phyloP scores from a whole-genome alignment of 1,284 basidiomycete species.

The Wolfiporia cocos region DNA sequence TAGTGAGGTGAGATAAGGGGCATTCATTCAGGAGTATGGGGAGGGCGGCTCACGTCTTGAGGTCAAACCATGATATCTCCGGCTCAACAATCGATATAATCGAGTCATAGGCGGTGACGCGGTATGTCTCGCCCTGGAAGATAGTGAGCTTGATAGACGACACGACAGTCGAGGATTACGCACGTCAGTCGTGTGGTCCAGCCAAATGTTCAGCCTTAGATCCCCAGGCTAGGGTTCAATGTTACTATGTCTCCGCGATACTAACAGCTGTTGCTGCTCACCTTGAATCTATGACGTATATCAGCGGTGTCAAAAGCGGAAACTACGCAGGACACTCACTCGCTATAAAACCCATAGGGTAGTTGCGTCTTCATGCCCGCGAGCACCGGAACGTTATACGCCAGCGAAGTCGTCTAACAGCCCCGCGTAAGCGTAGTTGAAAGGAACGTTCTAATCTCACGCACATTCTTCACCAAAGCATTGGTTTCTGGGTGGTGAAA shows the following conservation, averaged over 20 bases:
- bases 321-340: constrained; percentile 52
- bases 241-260: too few species aligned
- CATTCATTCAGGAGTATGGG: not conserved
- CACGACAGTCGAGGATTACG: constrained; percentile 17
- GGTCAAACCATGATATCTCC: constrained; percentile 72
- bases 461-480: constrained; percentile 68
- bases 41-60: constrained; percentile 58
- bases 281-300: constrained; percentile 52
- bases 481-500: constrained; percentile 66
- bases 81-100: constrained; percentile 83
- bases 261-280: too few species aligned
- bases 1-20: constrained; percentile 3
- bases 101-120: constrained; percentile 71
- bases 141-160: constrained; percentile 8
- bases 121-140: constrained; percentile 47
- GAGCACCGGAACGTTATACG: constrained; percentile 55
- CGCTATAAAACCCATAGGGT: constrained; percentile 77
- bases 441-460: not conserved
- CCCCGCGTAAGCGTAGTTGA: constrained; percentile 4
- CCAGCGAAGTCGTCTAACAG: constrained; percentile 53
- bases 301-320: constrained; percentile 12
- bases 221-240: constrained; percentile 57
- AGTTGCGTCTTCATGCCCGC: constrained; percentile 64
- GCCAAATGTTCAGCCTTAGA: constrained; percentile 72
- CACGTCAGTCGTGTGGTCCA: constrained; percentile 67